Evolutionary conservation across 345 rosid genomes (phyloP).

Genomic region (Pistacia vera): DNA sequence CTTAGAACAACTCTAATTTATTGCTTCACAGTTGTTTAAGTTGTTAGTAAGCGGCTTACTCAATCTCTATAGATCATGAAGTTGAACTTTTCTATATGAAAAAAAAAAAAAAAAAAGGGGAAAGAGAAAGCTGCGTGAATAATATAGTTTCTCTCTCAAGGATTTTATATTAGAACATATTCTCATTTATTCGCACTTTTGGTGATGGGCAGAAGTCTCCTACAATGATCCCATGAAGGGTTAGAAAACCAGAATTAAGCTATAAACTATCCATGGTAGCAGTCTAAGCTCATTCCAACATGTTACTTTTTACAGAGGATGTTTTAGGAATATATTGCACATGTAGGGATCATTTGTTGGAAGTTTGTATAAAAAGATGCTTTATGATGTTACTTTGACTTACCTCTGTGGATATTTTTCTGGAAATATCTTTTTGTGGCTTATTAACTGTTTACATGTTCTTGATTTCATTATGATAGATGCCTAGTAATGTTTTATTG

Average conservation of each 20-base stretch:
- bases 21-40: background rate
- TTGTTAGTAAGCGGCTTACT: background rate
- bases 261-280: background rate
- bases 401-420: background rate
- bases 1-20: background rate
- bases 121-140: too few relatives aligned
- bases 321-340: background rate
- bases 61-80: too few relatives aligned
- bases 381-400: background rate
- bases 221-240: background rate
- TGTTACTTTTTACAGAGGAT: background rate
- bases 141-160: background rate
- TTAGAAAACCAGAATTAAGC: background rate
- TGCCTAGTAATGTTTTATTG: slow-evolving; percentile 10
- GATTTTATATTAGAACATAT: background rate
- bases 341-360: background rate
- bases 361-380: background rate
- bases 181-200: background rate
- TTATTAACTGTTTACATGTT: slow-evolving; percentile 16
- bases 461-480: slow-evolving; percentile 5
- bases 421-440: slow-evolving; percentile 9
- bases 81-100: too few relatives aligned
- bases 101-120: too few relatives aligned
- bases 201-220: background rate
- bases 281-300: background rate